Base-by-base conservation (phyloP, 495 filamentous ascomycete genomes). In the Penicillium pulvis region DNA sequence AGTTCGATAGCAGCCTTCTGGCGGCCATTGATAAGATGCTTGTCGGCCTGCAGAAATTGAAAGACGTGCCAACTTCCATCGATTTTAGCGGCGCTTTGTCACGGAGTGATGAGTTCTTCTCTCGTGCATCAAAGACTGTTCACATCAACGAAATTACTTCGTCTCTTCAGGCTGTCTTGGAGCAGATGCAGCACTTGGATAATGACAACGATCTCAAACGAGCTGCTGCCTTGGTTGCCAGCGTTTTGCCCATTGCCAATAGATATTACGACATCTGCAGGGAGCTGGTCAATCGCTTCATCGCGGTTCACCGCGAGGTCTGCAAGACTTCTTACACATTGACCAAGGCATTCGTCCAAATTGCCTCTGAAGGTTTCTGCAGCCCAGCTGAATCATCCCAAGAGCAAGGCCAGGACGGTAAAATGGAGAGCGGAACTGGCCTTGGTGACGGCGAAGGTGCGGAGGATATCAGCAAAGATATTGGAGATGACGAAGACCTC, bases 381-480 rank as follows among this genome's bases (percentile, higher is more conserved):
- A 89, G 84, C 28, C 95, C 95, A 3, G 76, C 84, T 16, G 91
- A 97, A 63, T 85, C 89, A 51, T 88, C 86, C 17, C 83, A 84
- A 39, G 84, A 87, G 48, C 78, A 83, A 24, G 82, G 84, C 36
- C 83, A 88, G 59, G 79, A 83, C 17, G 89, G 91, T 6, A 85
- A 93, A 61, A 78, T 96, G 42, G 93, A 99, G 70, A 83, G 81
- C 50, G 95, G 95, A n/a, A 98, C 93, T 5, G 95, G 95, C 24
- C 83, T 99, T n/a, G 95, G 94, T 30, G 93, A 97, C 55, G 93
- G 93, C 12, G 90, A 97, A 65, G 95, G 92, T 24, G 91, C 87
- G 2, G 91, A 98, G 66, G 93, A 99, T 75, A 97, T 99, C 55
- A 97, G 92, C 73, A 97, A 98, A 64, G 93, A 98, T 67, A 87